Evolutionary conservation across 768 basidiomycete genomes (phyloP).

Genomic region (Auriscalpium microsporum): DNA sequence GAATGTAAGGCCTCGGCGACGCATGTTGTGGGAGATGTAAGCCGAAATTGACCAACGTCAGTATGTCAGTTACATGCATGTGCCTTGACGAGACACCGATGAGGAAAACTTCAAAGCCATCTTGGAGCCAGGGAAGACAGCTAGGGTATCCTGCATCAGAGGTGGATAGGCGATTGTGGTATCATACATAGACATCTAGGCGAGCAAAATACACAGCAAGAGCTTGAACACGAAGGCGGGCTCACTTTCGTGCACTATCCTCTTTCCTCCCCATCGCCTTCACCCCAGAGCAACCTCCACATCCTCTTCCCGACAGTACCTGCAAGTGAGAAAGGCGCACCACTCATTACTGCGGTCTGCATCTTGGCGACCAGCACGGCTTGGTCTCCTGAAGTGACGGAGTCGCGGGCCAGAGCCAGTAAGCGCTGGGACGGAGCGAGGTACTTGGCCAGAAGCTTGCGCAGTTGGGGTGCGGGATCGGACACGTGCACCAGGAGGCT

Average conservation of each 20-base stretch:
- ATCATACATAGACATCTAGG: no score
- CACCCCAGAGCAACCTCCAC: conserved; percentile 21
- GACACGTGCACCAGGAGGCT: conserved; percentile 54
- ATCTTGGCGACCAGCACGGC: conserved; percentile 46
- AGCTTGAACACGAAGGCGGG: no score
- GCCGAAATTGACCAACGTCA: no score
- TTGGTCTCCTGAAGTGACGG: conserved; percentile 49
- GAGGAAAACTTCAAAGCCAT: no score
- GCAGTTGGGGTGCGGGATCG: conserved; percentile 44
- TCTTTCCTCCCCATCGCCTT: conserved; percentile 9
- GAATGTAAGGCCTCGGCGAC: no score
- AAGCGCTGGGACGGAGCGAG: conserved; percentile 49
- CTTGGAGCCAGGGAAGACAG: no score
- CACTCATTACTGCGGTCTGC: conserved; percentile 56
- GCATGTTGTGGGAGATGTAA: no score
- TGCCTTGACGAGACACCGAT: no score
- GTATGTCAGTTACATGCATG: no score
- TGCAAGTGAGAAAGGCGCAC: conserved; percentile 45
- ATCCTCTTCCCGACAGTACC: conserved; percentile 31
- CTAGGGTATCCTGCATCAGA: no score
- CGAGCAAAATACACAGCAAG: no score
- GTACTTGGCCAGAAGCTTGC: conserved; percentile 43
- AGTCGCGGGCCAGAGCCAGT: conserved; percentile 43
- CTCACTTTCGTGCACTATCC: not conserved
- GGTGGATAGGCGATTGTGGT: no score